Evolutionary conservation across 441 rosid species (phyloP), one percentile per base, ranked within the genome.

Genomic region (Geranium incanum): DNA sequence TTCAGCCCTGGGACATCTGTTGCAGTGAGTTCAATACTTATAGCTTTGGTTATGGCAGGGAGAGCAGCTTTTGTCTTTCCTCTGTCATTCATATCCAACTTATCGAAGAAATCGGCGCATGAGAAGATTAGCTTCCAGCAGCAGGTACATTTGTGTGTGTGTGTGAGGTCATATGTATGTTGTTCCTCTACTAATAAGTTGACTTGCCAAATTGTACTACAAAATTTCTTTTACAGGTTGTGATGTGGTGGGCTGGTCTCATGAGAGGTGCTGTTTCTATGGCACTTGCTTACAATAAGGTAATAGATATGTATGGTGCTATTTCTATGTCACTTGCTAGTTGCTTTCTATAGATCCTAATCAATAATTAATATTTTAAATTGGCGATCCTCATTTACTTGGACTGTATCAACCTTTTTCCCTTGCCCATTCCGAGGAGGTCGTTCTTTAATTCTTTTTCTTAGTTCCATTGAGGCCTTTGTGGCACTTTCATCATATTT

Each of bases 241-340:
- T 93, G 67, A 88, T 93, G 70, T 93, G 98, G 98, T 93, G 98
- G 98, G 90, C 98, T 74, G 98, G 98, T 78, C 92, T 91, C 15
- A 93, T 93, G 98, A 85, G 97, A 82, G 98, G 98, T 70, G 98
- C 97, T n/a, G 98, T 93, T 4, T 93, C 98, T 0, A 93, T 93
- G 89, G 98, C 97, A 71, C 96, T 93, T 69, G 98, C 98, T 43
- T 93, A 93, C 79, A 93, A 91, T 73, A 84, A 91, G 98, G 98
- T 89, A 80, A 41, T 68, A 23, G 74, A 69, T 45, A 12, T 68
- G 13, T 43, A 19, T 4, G 12, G 11, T 28, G 33, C 33, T 28
- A 2, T 28, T 28, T 28, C 33, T 2, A 28, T 28, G 3, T 1
- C 33, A 28, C 33, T 28, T 28, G 33, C 33, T 28, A 28, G 33